These are phyloP conservation scores for Moricandia moricandioides DNA, from an alignment of 345 rosid species.

Conservation along the genomic window DNA sequence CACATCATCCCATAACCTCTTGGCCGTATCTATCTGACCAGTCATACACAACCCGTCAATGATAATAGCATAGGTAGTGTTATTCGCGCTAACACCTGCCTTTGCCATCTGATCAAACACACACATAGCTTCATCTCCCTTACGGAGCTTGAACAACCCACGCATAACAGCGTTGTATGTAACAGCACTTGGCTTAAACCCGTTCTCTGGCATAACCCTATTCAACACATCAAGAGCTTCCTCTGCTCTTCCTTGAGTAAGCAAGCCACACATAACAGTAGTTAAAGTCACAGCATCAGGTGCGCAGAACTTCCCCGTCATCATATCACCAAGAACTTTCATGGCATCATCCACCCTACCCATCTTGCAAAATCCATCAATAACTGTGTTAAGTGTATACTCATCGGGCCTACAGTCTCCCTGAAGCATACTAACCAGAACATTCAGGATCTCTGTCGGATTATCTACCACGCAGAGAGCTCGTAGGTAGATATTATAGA, in stretches of 20 bases:
- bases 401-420: slow-evolving; percentile 65
- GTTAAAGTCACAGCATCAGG: slow-evolving; percentile 81
- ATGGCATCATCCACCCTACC: slow-evolving; percentile 68
- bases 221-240: slow-evolving; percentile 57
- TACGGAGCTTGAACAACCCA: slow-evolving; percentile 53
- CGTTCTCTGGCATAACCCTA: slow-evolving; percentile 49
- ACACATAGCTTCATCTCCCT: slow-evolving; percentile 53
- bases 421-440: slow-evolving; percentile 75
- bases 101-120: slow-evolving; percentile 51
- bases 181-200: slow-evolving; percentile 56
- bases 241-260: slow-evolving; percentile 53
- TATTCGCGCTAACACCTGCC: slow-evolving; percentile 47
- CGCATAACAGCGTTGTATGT: slow-evolving; percentile 70
- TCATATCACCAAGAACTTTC: slow-evolving; percentile 71
- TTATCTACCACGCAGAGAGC: slow-evolving; percentile 58
- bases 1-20: slow-evolving; percentile 75
- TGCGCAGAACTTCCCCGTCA: slow-evolving; percentile 60
- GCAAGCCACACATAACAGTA: slow-evolving; percentile 57
- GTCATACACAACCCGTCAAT: slow-evolving; percentile 56
- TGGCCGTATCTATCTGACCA: slow-evolving; percentile 54
- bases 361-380: slow-evolving; percentile 80
- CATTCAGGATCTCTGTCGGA: slow-evolving; percentile 66
- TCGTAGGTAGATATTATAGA: slow-evolving; percentile 69
- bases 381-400: slow-evolving; percentile 71
- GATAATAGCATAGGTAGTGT: slow-evolving; percentile 52